Percentiles rank a stretch among this genome's conserved stretches.
These are phyloP conservation scores for Dothidotthia symphoricarpi DNA, from an alignment of 2,329 filamentous ascomycete genomes.

Conservation along the genomic window DNA sequence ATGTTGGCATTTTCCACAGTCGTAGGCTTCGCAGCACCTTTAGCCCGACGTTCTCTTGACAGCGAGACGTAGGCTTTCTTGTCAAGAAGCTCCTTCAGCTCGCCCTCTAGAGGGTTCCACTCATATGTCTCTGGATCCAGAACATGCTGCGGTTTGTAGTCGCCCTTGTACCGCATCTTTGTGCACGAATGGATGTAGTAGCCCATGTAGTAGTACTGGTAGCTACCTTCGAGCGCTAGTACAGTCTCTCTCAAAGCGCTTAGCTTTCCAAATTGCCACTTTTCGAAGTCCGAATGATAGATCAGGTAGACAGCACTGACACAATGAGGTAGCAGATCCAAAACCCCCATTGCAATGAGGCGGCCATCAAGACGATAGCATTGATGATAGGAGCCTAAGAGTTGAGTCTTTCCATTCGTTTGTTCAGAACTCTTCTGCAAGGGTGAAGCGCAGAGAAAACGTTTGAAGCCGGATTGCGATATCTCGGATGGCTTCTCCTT, in stretches of 20 bases:
- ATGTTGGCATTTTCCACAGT: not conserved
- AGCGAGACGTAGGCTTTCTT: conserved; percentile 55
- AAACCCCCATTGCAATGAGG: conserved; percentile 71
- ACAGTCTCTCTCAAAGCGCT: conserved; percentile 72
- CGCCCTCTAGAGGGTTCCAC: conserved; percentile 61
- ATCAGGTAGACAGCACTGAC: conserved; percentile 83
- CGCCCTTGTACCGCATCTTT: conserved; percentile 84
- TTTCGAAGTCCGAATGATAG: conserved; percentile 72
- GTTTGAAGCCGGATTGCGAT: conserved; percentile 60
- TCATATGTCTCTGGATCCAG: conserved; percentile 65
- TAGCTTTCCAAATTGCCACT: conserved; percentile 70
- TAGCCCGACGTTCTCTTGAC: conserved; percentile 34
- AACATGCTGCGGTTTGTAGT: conserved; percentile 72
- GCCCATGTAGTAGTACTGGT: conserved; percentile 78
- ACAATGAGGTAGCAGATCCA: conserved; percentile 73
- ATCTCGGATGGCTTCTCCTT: conserved; percentile 63
- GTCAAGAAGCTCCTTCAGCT: conserved; percentile 54
- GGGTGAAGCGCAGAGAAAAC: conserved; percentile 73
- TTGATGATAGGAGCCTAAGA: conserved; percentile 75
- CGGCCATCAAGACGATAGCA: conserved; percentile 76
- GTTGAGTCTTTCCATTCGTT: conserved; percentile 52
- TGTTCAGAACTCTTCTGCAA: conserved; percentile 50
- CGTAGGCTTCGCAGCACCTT: conserved; percentile 9
- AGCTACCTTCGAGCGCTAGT: conserved; percentile 66
- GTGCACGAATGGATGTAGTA: conserved; percentile 79